Evolutionary conservation across 1,139 yeast genomes (phyloP).

Genomic region (Kodamaea arcana): DNA sequence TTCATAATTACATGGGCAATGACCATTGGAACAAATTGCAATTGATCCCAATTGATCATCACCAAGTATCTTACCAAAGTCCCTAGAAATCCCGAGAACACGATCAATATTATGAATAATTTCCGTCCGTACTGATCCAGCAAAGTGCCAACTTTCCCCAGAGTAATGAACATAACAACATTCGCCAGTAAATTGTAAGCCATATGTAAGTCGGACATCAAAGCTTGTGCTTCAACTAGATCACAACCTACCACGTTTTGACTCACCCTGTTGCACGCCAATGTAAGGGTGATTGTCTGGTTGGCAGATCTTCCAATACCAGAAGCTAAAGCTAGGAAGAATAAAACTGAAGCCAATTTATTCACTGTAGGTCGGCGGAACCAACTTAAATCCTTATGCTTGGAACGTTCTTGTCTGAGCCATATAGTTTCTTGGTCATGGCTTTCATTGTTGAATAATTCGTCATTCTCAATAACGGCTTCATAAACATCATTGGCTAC

Average conservation of each 20-base stretch:
- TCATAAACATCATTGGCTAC: conserved; percentile 28
- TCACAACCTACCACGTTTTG: conserved; percentile 18
- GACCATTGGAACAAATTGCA: conserved; percentile 30
- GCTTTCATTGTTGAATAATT: conserved; percentile 23
- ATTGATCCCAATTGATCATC: conserved; percentile 26
- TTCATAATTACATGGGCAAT: conserved; percentile 39
- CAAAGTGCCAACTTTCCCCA: conserved; percentile 50
- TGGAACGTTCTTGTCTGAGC: conserved; percentile 32
- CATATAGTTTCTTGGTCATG: conserved; percentile 34
- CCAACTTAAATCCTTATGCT: conserved; percentile 32
- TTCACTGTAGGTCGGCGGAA: conserved; percentile 30
- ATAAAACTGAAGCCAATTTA: conserved; percentile 27
- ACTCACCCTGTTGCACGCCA: conserved; percentile 31
- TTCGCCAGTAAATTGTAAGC: conserved; percentile 24
- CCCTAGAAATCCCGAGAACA: conserved; percentile 23
- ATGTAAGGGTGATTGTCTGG: conserved; percentile 29
- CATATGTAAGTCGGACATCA: conserved; percentile 34
- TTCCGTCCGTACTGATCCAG: conserved; percentile 65
- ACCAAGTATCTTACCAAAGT: conserved; percentile 23
- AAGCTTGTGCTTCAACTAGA: conserved; percentile 28
- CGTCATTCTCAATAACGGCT: conserved; percentile 27
- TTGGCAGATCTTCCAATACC: conserved; percentile 32
- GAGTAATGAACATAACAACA: conserved; percentile 32
- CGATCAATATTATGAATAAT: conserved; percentile 31
- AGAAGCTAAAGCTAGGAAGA: conserved; percentile 25